A percentile compares a stretch with the other conserved stretches of the same genome.
These are phyloP conservation scores for Plasmodium relictum DNA, from an alignment of 169 alveolate genomes.

Conservation along the genomic window DNA sequence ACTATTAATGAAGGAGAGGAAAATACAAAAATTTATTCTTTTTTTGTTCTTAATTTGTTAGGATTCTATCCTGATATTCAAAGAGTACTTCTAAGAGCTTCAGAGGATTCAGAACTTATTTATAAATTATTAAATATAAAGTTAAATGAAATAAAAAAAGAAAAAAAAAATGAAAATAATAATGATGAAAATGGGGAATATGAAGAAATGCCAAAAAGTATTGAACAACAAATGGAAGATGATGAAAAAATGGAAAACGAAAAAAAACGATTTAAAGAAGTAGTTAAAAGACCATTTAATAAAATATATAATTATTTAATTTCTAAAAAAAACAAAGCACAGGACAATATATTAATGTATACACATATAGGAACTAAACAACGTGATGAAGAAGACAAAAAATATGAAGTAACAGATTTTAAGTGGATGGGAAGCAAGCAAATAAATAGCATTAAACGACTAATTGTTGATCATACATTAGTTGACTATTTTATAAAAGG, in stretches of 20 bases:
- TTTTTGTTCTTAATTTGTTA: constrained; percentile 52
- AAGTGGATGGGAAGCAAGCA: constrained; percentile 64
- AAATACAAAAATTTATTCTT: constrained; percentile 45
- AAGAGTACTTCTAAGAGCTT: constrained; percentile 9
- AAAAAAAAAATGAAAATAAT: not conserved
- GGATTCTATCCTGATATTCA: constrained; percentile 63
- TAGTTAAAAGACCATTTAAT: constrained; percentile 6
- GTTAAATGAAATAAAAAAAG: constrained; percentile 6
- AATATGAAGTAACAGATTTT: constrained; percentile 51
- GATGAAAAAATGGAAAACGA: not conserved
- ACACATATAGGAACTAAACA: not conserved
- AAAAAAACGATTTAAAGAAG: not conserved
- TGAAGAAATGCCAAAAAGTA: not conserved
- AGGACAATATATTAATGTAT: not conserved
- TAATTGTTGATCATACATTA: constrained; percentile 52
- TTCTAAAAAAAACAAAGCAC: not conserved
- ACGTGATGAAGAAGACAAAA: not conserved
- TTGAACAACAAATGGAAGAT: not conserved
- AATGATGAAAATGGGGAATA: not conserved
- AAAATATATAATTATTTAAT: constrained; percentile 46
- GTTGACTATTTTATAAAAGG: constrained; percentile 55
- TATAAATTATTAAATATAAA: constrained; percentile 43
- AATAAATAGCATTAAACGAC: constrained; percentile 40
- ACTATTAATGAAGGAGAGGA: constrained; percentile 60
- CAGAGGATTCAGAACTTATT: constrained; percentile 32